Conservation (phyloP, 73 alveolate genomes). For the Halteria grandinella region DNA sequence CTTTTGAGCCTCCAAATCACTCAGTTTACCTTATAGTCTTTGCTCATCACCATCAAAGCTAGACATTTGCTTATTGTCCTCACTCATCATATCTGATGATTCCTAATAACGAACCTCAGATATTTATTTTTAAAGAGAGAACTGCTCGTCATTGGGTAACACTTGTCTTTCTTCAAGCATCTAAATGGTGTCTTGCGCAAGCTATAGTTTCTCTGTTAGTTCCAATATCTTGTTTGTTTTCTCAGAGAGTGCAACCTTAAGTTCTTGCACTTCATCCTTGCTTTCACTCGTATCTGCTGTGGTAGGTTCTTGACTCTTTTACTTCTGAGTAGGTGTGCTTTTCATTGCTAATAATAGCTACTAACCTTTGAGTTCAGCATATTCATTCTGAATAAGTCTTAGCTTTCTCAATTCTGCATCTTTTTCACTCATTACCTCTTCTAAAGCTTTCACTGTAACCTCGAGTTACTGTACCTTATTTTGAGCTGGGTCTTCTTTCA, state of each 20-base stretch:
- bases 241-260: conserved; percentile 10
- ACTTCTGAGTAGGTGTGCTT: no score
- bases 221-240: conserved; percentile 43
- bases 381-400: conserved; percentile 11
- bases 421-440: conserved; percentile 16
- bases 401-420: conserved; percentile 22
- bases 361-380: conserved; percentile 27
- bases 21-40: neutral
- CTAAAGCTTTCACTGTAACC: conserved; percentile 11
- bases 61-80: no score
- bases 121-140: conserved; percentile 4
- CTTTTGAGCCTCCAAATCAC: conserved; percentile 1
- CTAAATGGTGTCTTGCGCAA: conserved; percentile 29
- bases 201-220: conserved; percentile 23
- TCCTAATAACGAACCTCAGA: no score
- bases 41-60: conserved; percentile 7
- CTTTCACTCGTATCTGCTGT: no score
- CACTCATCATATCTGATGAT: no score
- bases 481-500: no score
- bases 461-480: no score
- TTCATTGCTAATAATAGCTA: conserved; percentile 22
- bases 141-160: neutral
- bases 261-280: conserved; percentile 6
- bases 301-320: no score
- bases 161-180: conserved; percentile 38